Conservation (phyloP, 192 early-diverging fungal species). For the Umbelopsis sp. region DNA sequence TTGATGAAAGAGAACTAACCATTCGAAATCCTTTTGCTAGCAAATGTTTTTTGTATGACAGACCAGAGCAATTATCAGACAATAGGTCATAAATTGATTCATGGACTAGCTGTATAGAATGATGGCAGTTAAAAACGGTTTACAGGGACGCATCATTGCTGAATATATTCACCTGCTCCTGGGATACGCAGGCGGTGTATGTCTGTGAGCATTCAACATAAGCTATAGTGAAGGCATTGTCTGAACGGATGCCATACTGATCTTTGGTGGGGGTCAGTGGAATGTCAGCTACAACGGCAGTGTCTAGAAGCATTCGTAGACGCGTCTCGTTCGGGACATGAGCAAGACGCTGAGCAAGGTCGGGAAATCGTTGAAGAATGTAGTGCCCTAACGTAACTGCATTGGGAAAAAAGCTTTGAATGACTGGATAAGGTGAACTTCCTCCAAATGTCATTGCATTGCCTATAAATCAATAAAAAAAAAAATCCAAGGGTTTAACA, state of each 20-base stretch:
- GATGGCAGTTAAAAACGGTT: not conserved
- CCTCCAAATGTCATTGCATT: not conserved
- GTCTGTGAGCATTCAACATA: not conserved
- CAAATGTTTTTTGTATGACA: not conserved
- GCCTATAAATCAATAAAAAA: no score
- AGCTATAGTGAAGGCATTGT: no score
- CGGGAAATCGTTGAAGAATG: not conserved
- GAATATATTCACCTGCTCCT: not conserved
- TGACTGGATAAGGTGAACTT: not conserved
- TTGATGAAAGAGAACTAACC: not conserved
- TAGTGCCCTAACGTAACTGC: not conserved
- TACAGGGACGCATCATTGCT: not conserved
- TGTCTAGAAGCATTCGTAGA: not conserved
- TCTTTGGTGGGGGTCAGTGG: not conserved
- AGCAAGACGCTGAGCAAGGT: not conserved
- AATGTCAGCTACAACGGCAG: not conserved
- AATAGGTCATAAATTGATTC: not conserved
- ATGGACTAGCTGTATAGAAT: not conserved
- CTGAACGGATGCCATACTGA: not conserved
- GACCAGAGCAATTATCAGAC: not conserved
- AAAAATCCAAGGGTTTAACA: no score
- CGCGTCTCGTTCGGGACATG: not conserved
- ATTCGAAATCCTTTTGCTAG: conserved; percentile 7
- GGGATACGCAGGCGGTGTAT: not conserved
- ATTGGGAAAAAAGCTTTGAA: not conserved